phyloP scores from a whole-genome alignment of 2,329 filamentous ascomycete species.

The Myriosclerotinia duriaeana region DNA sequence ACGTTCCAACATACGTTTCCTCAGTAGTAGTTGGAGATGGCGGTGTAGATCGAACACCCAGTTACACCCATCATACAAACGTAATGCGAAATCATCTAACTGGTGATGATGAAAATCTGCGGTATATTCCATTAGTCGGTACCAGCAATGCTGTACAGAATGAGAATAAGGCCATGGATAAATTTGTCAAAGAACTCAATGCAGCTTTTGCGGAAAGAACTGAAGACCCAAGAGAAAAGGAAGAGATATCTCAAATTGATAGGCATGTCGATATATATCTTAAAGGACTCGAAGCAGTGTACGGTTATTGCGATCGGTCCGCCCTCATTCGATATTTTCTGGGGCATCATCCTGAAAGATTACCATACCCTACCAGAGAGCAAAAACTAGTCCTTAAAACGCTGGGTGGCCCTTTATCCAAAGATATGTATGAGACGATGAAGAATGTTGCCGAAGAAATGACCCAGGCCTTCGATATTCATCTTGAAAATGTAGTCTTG shows the following conservation, averaged over 20 bases:
- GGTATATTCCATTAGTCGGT: slow-evolving; percentile 34
- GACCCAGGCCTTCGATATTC: slow-evolving; percentile 26
- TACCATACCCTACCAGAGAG: slow-evolving; percentile 23
- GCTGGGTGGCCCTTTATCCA: slow-evolving; percentile 23
- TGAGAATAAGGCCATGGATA: slow-evolving; percentile 21
- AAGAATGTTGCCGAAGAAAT: slow-evolving; percentile 29
- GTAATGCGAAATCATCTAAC: slow-evolving; percentile 35
- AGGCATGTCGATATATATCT: slow-evolving; percentile 30
- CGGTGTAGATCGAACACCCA: slow-evolving; percentile 31
- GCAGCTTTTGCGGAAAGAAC: slow-evolving; percentile 26
- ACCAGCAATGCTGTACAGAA: slow-evolving; percentile 9
- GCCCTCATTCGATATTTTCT: slow-evolving; percentile 32
- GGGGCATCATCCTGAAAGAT: slow-evolving; percentile 12
- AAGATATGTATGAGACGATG: slow-evolving; percentile 14
- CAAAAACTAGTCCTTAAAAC: slow-evolving; percentile 25
- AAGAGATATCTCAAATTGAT: slow-evolving; percentile 27
- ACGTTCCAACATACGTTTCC: slow-evolving; percentile 22
- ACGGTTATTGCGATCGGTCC: slow-evolving; percentile 24
- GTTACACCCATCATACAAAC: slow-evolving; percentile 32
- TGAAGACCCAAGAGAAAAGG: slow-evolving; percentile 27
- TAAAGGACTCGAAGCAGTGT: slow-evolving; percentile 23
- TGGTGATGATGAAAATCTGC: slow-evolving; percentile 35
- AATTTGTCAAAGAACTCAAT: slow-evolving; percentile 32
- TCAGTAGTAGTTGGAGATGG: slow-evolving; percentile 24
- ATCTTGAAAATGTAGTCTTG: slow-evolving; percentile 31